phyloP scores from a whole-genome alignment of 257 asterid genomes.

The Parsonsia alboflavescens region DNA sequence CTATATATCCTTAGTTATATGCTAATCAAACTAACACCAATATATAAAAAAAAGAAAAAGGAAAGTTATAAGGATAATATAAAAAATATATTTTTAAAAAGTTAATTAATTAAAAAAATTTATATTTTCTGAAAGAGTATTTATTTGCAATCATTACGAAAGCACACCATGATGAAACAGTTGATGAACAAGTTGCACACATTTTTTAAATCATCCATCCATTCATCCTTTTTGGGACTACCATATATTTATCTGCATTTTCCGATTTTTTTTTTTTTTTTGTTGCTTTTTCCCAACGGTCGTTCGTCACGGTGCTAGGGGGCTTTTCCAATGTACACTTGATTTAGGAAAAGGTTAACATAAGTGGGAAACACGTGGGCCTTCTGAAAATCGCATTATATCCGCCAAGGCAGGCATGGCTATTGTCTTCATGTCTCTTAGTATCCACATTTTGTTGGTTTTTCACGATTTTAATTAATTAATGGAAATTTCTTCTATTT shows the following conservation, averaged over 20 bases:
- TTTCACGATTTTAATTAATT: too few relatives aligned
- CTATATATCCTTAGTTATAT: too few relatives aligned
- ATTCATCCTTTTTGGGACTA: background rate
- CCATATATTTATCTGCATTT: constrained; percentile 6
- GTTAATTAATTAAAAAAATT: too few relatives aligned
- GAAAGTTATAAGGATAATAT: too few relatives aligned
- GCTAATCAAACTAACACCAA: too few relatives aligned
- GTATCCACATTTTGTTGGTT: background rate
- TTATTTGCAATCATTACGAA: constrained; percentile 12
- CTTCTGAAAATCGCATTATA: constrained; percentile 20
- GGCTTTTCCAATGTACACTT: constrained; percentile 23
- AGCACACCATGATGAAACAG: constrained; percentile 7
- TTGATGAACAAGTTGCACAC: background rate
- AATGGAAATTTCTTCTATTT: background rate
- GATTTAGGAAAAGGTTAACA: constrained; percentile 1
- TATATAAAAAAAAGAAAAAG: too few relatives aligned
- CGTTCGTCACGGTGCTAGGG: constrained; percentile 13
- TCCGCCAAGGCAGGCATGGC: constrained; percentile 15
- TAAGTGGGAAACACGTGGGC: constrained; percentile 40
- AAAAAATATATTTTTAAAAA: too few relatives aligned
- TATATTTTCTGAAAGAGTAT: too few relatives aligned
- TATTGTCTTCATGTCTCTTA: background rate
- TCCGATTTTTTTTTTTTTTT: too few relatives aligned
- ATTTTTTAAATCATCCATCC: constrained; percentile 2
- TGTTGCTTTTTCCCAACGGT: background rate